Percentiles rank a stretch among this genome's conserved stretches.
Evolutionary conservation across 2,329 filamentous ascomycete species (phyloP).

Genomic region (Monosporascus sp.): DNA sequence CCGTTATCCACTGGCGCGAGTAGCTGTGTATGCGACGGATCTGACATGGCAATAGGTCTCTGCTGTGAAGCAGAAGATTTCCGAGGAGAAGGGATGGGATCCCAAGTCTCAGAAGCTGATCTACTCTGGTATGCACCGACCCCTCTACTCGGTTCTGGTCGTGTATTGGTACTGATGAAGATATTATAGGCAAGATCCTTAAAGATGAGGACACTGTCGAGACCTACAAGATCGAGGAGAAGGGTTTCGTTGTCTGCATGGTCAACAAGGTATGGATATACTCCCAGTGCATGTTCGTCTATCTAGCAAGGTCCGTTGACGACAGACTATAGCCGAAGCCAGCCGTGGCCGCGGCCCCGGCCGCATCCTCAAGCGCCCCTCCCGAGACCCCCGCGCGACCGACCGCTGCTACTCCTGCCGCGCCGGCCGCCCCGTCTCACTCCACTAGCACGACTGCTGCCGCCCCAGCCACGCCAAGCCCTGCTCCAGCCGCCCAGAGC

Average conservation of each 20-base stretch:
- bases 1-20: conserved; percentile 2
- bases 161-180: conserved; percentile 18
- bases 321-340: conserved; percentile 62
- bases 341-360: conserved; percentile 30
- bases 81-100: conserved; percentile 90
- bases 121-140: conserved; percentile 74
- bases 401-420: conserved; percentile 44
- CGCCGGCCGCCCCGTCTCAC: conserved; percentile 46
- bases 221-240: conserved; percentile 98
- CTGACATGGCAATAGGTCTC: conserved; percentile 59
- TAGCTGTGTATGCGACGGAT: conserved; percentile 2
- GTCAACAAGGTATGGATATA: conserved; percentile 77
- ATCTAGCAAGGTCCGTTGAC: conserved; percentile 4
- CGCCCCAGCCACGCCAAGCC: conserved; percentile 48
- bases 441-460: conserved; percentile 40
- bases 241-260: conserved; percentile 99
- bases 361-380: conserved; percentile 57
- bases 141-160: neutral
- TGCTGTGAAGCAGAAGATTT: conserved; percentile 87
- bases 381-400: conserved; percentile 58
- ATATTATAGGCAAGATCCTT: conserved; percentile 81
- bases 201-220: conserved; percentile 96
- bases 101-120: conserved; percentile 89
- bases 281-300: conserved; percentile 1
- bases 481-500: conserved; percentile 45